These are phyloP conservation scores for Pholiota conissans DNA, from an alignment of 768 basidiomycete genomes.

Conservation along the genomic window DNA sequence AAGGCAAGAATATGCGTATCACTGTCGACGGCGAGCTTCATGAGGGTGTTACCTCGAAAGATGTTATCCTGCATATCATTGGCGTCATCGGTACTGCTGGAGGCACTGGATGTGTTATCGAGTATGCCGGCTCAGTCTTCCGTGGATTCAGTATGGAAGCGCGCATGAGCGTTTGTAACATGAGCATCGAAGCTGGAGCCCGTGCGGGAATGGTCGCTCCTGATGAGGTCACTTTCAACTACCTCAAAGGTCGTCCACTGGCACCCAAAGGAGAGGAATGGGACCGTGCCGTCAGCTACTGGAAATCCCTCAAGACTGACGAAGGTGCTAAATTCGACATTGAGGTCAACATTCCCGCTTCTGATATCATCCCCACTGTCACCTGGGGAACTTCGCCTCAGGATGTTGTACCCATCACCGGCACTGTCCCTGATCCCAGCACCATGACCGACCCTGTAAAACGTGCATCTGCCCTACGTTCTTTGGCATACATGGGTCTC, in stretches of 20 bases:
- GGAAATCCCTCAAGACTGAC: constrained; percentile 78
- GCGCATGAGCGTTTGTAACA: constrained; percentile 90
- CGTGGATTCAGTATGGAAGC: constrained; percentile 87
- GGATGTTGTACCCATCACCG: constrained; percentile 83
- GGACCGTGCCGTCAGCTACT: constrained; percentile 85
- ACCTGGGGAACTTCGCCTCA: constrained; percentile 95
- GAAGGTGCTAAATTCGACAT: constrained; percentile 83
- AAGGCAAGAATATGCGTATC: constrained; percentile 92
- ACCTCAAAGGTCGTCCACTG: constrained; percentile 79
- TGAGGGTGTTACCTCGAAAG: constrained; percentile 86
- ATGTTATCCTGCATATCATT: constrained; percentile 89
- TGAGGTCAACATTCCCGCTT: constrained; percentile 76
- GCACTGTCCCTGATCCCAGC: constrained; percentile 75
- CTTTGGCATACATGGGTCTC: constrained; percentile 87
- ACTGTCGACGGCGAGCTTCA: constrained; percentile 79
- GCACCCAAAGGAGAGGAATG: constrained; percentile 83
- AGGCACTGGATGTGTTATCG: constrained; percentile 89
- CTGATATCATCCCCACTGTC: constrained; percentile 86
- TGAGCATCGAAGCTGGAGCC: constrained; percentile 94
- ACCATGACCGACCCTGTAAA: constrained; percentile 63
- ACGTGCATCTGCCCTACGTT: constrained; percentile 69
- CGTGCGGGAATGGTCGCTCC: constrained; percentile 93
- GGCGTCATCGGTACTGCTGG: constrained; percentile 92
- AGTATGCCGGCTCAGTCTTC: constrained; percentile 89
- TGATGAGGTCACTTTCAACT: constrained; percentile 83